Evolutionary conservation across 768 basidiomycete genomes (phyloP).

Genomic region (Rhizopogon salebrosus): DNA sequence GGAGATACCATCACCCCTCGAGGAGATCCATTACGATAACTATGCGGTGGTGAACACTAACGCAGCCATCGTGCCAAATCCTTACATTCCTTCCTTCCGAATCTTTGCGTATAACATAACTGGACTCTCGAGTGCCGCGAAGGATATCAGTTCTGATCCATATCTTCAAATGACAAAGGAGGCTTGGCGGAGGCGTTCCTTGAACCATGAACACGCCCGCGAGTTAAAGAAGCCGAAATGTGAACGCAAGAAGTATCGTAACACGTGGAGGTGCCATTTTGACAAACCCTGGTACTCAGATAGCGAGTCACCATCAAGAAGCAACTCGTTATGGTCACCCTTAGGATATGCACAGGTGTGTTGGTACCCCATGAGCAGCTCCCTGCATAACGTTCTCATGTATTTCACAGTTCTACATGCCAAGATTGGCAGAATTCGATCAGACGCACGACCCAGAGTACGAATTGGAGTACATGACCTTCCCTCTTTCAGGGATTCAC

Average conservation of each 20-base stretch:
- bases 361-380: constrained; percentile 4
- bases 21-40: constrained; percentile 51
- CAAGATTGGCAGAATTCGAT: constrained; percentile 44
- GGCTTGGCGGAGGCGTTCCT: constrained; percentile 17
- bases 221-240: constrained; percentile 40
- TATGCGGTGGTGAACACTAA: constrained; percentile 75
- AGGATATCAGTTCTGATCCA: constrained; percentile 2
- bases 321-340: constrained; percentile 63
- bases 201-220: constrained; percentile 39
- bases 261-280: constrained; percentile 63
- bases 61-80: constrained; percentile 80
- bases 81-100: constrained; percentile 77
- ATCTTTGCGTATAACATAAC: constrained; percentile 80
- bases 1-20: constrained; percentile 48
- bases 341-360: constrained; percentile 82
- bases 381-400: background rate
- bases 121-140: constrained; percentile 14
- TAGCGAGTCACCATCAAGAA: constrained; percentile 62
- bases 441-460: constrained; percentile 51
- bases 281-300: constrained; percentile 59
- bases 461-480: constrained; percentile 77
- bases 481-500: constrained; percentile 37
- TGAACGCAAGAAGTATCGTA: constrained; percentile 42
- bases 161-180: background rate
- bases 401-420: constrained; percentile 56